phyloP scores from a whole-genome alignment of 2,329 filamentous ascomycete species.

The Aspergillus terreus region DNA sequence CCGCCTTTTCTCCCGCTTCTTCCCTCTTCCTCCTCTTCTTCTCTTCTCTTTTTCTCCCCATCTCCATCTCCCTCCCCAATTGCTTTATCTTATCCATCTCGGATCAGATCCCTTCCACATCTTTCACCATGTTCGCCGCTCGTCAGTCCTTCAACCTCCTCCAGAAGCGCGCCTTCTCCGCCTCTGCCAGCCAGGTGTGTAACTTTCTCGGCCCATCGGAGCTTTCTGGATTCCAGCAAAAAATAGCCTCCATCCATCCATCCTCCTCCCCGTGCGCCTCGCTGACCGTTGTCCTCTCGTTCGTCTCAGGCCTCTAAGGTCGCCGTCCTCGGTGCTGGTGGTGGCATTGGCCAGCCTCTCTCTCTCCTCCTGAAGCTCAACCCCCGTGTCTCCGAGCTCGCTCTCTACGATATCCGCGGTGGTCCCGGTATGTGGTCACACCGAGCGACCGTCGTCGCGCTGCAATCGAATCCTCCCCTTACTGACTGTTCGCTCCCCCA shows the following conservation, averaged over 20 bases:
- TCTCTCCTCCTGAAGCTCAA: slow-evolving; percentile 99
- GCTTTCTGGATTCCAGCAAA: neutral
- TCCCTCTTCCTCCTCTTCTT: slow-evolving; percentile 5
- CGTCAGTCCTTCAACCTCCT: slow-evolving; percentile 52
- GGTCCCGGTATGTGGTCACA: slow-evolving; percentile 68
- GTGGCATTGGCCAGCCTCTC: slow-evolving; percentile 97
- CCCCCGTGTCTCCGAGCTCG: slow-evolving; percentile 87
- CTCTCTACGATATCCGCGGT: slow-evolving; percentile 95
- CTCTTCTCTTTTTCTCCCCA: slow-evolving; percentile 10
- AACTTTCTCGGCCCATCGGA: slow-evolving; percentile 10
- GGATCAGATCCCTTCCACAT: slow-evolving; percentile 1
- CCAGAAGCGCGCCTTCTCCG: slow-evolving; percentile 78
- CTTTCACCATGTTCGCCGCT: slow-evolving; percentile 69
- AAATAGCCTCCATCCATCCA: neutral
- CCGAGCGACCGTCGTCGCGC: neutral
- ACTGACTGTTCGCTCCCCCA: slow-evolving; percentile 31
- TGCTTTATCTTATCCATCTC: slow-evolving; percentile 10
- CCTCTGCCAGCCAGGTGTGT: slow-evolving; percentile 71
- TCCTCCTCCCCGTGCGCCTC: neutral
- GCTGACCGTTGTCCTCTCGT: slow-evolving; percentile 14
- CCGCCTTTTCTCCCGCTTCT: slow-evolving; percentile 17
- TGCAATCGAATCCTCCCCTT: neutral
- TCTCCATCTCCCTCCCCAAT: slow-evolving; percentile 6
- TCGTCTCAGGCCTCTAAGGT: slow-evolving; percentile 82
- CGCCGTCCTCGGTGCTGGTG: slow-evolving; percentile 90